These are phyloP conservation scores for Chytridiales sp. DNA, from an alignment of 371 early-diverging fungal genomes.

Conservation along the genomic window DNA sequence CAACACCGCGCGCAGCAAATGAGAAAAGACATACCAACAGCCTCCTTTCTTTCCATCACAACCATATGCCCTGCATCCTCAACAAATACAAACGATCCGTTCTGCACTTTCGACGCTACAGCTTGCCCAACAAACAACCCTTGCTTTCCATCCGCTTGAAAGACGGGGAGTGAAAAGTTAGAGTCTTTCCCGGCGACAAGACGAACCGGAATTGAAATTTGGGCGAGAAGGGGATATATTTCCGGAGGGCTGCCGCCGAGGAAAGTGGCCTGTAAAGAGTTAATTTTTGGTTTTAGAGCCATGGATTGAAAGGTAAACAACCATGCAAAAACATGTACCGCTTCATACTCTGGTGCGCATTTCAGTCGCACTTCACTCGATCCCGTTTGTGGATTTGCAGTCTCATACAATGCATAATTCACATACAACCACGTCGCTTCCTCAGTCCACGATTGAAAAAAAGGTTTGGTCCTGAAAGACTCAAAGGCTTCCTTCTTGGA, in stretches of 20 bases:
- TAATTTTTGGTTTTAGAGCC: background rate
- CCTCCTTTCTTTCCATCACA: conserved; percentile 84
- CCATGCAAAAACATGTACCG: background rate
- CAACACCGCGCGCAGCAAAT: no score
- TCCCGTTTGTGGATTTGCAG: background rate
- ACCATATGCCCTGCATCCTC: conserved; percentile 29
- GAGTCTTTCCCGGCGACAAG: conserved; percentile 11
- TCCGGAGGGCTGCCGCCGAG: conserved; percentile 11
- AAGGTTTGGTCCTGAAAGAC: conserved; percentile 5
- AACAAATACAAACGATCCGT: background rate
- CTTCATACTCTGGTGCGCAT: conserved; percentile 18
- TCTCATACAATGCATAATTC: background rate
- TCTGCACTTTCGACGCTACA: background rate
- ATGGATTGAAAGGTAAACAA: background rate
- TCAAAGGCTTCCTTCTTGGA: conserved; percentile 2
- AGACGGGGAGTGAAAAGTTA: background rate
- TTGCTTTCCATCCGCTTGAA: background rate
- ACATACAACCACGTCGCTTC: conserved; percentile 14
- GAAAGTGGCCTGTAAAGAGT: conserved; percentile 16
- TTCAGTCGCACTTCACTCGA: background rate
- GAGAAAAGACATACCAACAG: conserved; percentile 81
- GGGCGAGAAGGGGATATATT: background rate
- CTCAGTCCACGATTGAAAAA: conserved; percentile 8
- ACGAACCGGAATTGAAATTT: conserved; percentile 2
- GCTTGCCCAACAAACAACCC: background rate